Percentiles rank a stretch among this genome's conserved stretches.
phyloP scores from a whole-genome alignment of 257 asterid genomes.

The Misopates orontium region DNA sequence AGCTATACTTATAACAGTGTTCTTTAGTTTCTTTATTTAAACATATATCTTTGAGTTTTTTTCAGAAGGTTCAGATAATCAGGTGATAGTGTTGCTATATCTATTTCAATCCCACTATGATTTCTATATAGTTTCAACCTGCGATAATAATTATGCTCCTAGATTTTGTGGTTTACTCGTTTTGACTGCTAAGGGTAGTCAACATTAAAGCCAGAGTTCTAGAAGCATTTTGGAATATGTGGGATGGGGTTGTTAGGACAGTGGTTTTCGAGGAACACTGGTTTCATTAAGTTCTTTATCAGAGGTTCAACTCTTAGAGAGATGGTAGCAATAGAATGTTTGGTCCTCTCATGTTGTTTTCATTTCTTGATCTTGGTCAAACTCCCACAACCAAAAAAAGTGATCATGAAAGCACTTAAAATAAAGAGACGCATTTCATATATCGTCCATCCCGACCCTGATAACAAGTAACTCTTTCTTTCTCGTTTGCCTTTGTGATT shows the following conservation, averaged over 20 bases:
- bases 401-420: background rate
- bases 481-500: constrained; percentile 4
- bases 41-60: background rate
- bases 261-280: background rate
- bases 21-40: background rate
- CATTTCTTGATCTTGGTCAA: background rate
- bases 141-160: background rate
- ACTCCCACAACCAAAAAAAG: background rate
- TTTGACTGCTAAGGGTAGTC: background rate
- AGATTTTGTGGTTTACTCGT: background rate
- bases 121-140: background rate
- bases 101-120: background rate
- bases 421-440: background rate
- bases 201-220: background rate
- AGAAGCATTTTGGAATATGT: background rate
- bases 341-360: constrained; percentile 3
- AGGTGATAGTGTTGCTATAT: background rate
- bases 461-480: background rate
- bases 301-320: background rate
- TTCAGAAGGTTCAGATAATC: background rate
- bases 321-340: background rate
- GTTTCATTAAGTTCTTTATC: background rate
- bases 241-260: background rate
- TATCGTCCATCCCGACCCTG: background rate
- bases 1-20: background rate